These are phyloP conservation scores for Cytospora piceae DNA, from an alignment of 2,329 filamentous ascomycete species.

Conservation along the genomic window DNA sequence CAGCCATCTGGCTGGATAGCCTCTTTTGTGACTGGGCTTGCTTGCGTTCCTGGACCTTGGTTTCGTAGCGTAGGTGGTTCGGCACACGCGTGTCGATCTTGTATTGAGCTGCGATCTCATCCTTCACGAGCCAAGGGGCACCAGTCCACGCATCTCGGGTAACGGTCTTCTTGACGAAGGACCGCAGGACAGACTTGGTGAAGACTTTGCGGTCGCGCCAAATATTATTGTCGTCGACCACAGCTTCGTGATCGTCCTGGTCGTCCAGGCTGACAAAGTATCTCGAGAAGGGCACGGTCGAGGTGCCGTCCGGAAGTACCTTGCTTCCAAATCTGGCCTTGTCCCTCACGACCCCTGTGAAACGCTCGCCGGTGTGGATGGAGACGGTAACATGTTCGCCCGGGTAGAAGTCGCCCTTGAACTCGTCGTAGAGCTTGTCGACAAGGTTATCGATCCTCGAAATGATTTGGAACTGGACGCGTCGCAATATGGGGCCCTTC, in stretches of 20 bases:
- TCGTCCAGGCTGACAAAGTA: slow-evolving; percentile 80
- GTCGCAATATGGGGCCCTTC: slow-evolving; percentile 86
- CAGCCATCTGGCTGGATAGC: slow-evolving; percentile 40
- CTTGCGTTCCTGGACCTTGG: slow-evolving; percentile 76
- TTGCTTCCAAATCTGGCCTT: slow-evolving; percentile 76
- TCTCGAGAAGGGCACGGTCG: slow-evolving; percentile 72
- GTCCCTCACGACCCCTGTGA: slow-evolving; percentile 78
- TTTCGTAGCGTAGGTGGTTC: slow-evolving; percentile 78
- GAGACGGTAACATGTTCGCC: slow-evolving; percentile 81
- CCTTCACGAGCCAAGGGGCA: slow-evolving; percentile 95
- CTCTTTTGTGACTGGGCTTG: slow-evolving; percentile 70
- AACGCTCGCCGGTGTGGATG: slow-evolving; percentile 67
- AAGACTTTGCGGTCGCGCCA: slow-evolving; percentile 88
- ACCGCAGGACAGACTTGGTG: slow-evolving; percentile 89
- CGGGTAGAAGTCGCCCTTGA: slow-evolving; percentile 88
- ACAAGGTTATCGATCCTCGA: slow-evolving; percentile 85
- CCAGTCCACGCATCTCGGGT: slow-evolving; percentile 89
- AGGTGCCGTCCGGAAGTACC: slow-evolving; percentile 67
- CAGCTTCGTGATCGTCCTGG: slow-evolving; percentile 69
- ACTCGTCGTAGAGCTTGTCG: slow-evolving; percentile 72
- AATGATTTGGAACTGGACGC: slow-evolving; percentile 87
- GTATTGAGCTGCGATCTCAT: slow-evolving; percentile 79
- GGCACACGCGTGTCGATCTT: slow-evolving; percentile 88
- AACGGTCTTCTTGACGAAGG: slow-evolving; percentile 95
- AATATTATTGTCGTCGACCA: slow-evolving; percentile 82